Conservation (phyloP, 306 rosid genomes). For the Sesbania bispinosa region DNA sequence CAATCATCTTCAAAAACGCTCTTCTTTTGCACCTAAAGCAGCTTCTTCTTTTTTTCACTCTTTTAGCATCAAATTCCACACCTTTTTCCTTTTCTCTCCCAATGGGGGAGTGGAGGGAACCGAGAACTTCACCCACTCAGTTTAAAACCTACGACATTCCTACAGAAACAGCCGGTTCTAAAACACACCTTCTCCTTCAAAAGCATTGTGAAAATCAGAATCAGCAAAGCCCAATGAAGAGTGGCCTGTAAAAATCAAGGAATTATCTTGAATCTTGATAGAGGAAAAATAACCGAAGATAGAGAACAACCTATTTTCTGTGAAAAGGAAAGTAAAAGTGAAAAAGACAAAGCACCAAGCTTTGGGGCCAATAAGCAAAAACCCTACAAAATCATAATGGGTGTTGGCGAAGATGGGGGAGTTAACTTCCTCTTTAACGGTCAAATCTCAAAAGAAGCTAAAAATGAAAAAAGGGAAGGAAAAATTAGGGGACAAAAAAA, state of each 20-base stretch:
- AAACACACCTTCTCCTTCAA: not conserved
- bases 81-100: not conserved
- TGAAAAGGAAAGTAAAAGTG: not conserved
- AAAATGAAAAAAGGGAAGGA: not conserved
- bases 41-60: not conserved
- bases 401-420: slow-evolving; percentile 23
- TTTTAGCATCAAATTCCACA: not conserved
- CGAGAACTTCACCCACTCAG: slow-evolving; percentile 5
- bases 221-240: slow-evolving; percentile 15
- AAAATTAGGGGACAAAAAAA: not conserved
- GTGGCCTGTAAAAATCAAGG: slow-evolving; percentile 4
- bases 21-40: slow-evolving; percentile 12
- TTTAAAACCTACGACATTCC: slow-evolving; percentile 26
- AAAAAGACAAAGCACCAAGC: slow-evolving; percentile 16
- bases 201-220: slow-evolving; percentile 16
- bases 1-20: slow-evolving; percentile 61
- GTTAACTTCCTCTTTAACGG: slow-evolving; percentile 31
- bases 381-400: slow-evolving; percentile 26
- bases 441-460: slow-evolving; percentile 29
- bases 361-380: slow-evolving; percentile 23
- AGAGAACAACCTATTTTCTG: not conserved
- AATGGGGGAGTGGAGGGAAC: not conserved
- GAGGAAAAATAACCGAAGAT: not conserved
- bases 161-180: not conserved
- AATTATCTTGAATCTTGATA: not conserved